Base-by-base conservation (phyloP, 1,139 yeast species). In the Hanseniaspora uvarum region DNA sequence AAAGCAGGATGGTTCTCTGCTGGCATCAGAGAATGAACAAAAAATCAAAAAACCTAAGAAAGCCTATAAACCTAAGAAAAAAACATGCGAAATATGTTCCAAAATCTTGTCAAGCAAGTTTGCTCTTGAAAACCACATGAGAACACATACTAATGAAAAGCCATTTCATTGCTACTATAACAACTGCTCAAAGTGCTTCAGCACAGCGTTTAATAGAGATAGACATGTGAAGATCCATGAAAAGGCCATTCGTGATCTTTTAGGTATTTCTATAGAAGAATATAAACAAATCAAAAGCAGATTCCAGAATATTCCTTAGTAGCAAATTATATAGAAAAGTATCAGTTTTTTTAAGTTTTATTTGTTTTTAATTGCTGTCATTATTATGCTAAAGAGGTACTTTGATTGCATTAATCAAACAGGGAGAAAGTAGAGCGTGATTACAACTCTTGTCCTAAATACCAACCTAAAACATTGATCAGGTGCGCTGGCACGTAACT, bases 141-240 rank as follows among this genome's bases (percentile, higher is more conserved):
- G 52, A 40, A 48, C 52, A 12, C 52, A 48, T 18, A 48, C 52
- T 5, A 26, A 48, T 33, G 52, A 48, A 24, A 48, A 48, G 14
- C 52, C 52, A 6, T 48, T 48, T 18, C 24, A 23, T 6, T 48
- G 52, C 16, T 23, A 34, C n/a, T 48, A 39, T 26, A 30, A 23
- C 5, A 40, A 26, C 21, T 48, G 52, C 36, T 30, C 44, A 12
- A 48, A 48, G 16, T 40, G 34, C 8, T 48, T 48, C 19, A 39
- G 46, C 14, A 48, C 52, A 1, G 52, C 52, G 6, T 48, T 48
- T 16, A 48, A 48, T 31, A 48, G 52, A 40, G 52, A 48, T 18
- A 39, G 52, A 24, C 52, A 48, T 26, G 44, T 48, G 11, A 48
- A 48, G 12, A 40, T 43, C 24, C 52, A 48, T 26, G 52, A 48